These are phyloP conservation scores for Inga leiocalycina DNA, from an alignment of 306 rosid species.

Conservation along the genomic window DNA sequence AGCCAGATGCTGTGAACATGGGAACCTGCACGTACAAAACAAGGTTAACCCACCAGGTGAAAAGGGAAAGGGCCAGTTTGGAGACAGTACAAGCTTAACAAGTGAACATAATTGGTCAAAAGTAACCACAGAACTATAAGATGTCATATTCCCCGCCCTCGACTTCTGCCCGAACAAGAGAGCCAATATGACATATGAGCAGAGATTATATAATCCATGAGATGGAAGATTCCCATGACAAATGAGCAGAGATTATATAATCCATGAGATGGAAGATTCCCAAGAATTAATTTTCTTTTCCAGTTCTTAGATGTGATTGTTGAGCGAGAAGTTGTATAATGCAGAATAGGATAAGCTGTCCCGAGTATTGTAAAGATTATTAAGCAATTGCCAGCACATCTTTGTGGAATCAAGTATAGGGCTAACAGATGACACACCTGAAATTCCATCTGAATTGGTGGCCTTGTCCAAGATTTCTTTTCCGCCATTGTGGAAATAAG, in stretches of 20 bases:
- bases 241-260: background rate
- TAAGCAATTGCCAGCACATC: background rate
- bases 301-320: conserved; percentile 8
- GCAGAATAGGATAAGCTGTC: background rate
- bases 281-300: conserved; percentile 8
- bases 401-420: conserved; percentile 7
- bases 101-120: background rate
- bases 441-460: conserved; percentile 98
- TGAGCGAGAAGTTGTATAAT: conserved; percentile 7
- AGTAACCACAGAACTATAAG: background rate
- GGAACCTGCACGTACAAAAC: conserved; percentile 60
- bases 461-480: conserved; percentile 95
- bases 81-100: background rate
- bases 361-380: background rate
- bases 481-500: conserved; percentile 93
- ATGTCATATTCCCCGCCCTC: background rate
- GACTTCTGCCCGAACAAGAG: background rate
- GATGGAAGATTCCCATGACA: conserved; percentile 16
- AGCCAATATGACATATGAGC: background rate
- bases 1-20: conserved; percentile 95
- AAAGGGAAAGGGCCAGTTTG: background rate
- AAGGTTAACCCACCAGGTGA: background rate
- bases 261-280: background rate
- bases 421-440: conserved; percentile 62
- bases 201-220: background rate